phyloP scores from a whole-genome alignment of 75 land plant species.

The Sequoiadendron giganteum region DNA sequence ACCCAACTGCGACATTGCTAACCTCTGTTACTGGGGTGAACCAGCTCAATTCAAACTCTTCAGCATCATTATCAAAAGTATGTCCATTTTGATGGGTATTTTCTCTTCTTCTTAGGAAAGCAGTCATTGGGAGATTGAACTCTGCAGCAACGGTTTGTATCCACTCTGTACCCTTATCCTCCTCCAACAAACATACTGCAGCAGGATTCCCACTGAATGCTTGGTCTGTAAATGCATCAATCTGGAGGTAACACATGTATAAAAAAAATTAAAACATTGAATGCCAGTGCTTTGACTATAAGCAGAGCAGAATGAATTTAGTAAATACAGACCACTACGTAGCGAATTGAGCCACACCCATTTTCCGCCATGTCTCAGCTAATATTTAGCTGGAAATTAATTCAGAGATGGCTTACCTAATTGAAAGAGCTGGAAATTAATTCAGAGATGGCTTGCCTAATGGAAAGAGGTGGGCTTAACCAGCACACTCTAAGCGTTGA shows the following conservation, averaged over 20 bases:
- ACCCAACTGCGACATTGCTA: too few species aligned
- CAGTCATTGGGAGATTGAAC: constrained; percentile 73
- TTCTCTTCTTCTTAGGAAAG: constrained; percentile 37
- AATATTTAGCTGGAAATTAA: too few species aligned
- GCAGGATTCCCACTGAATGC: constrained; percentile 86
- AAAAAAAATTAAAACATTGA: neutral
- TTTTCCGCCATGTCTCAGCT: neutral
- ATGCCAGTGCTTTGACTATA: neutral
- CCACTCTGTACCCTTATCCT: constrained; percentile 43
- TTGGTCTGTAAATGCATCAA: constrained; percentile 74
- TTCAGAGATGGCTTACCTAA: too few species aligned
- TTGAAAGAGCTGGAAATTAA: too few species aligned
- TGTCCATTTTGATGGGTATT: neutral
- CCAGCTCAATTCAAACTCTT: constrained; percentile 67
- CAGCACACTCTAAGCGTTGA: too few species aligned
- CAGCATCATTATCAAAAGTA: neutral
- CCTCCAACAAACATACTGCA: constrained; percentile 61
- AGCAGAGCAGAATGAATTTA: neutral
- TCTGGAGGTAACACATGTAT: constrained; percentile 16
- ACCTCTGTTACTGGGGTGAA: constrained; percentile 85
- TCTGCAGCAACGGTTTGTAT: constrained; percentile 67
- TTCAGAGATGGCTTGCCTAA: too few species aligned
- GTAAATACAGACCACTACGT: neutral
- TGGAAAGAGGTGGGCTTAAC: too few species aligned
- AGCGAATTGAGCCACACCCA: neutral